phyloP scores from a whole-genome alignment of 305 asterid species.

The Rubia peregrina region DNA sequence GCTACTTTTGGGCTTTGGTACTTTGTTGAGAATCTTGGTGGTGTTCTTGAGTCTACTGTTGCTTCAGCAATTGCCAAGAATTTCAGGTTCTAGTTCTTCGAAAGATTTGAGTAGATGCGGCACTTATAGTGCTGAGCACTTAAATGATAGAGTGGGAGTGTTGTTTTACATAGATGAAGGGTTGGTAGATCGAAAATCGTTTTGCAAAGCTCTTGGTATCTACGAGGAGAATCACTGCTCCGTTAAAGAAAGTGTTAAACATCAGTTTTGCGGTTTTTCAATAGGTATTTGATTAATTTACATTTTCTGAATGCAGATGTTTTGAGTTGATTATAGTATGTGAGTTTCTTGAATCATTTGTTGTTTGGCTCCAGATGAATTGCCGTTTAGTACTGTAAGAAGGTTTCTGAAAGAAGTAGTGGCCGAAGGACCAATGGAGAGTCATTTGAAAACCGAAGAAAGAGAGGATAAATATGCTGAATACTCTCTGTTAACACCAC shows the following conservation, averaged over 20 bases:
- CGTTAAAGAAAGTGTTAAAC: slow-evolving; percentile 23
- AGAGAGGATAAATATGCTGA: slow-evolving; percentile 30
- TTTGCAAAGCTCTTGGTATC: slow-evolving; percentile 48
- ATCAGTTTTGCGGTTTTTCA: slow-evolving; percentile 33
- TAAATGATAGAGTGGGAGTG: slow-evolving; percentile 32
- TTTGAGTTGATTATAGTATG: slow-evolving; percentile 8
- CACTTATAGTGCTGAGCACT: slow-evolving; percentile 33
- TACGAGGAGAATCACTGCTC: slow-evolving; percentile 39
- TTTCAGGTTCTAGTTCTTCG: slow-evolving; percentile 39
- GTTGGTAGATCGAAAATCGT: slow-evolving; percentile 47
- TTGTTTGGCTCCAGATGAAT: slow-evolving; percentile 39
- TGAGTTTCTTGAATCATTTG: not conserved
- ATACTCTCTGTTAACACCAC: slow-evolving; percentile 32
- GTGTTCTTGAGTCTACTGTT: slow-evolving; percentile 28
- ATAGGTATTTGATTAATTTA: slow-evolving; percentile 41
- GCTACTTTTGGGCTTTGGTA: slow-evolving; percentile 25
- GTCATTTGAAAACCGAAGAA: slow-evolving; percentile 20
- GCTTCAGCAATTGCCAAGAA: slow-evolving; percentile 35
- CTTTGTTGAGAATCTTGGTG: slow-evolving; percentile 31
- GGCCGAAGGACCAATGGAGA: slow-evolving; percentile 35
- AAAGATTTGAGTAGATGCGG: slow-evolving; percentile 45
- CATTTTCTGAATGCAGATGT: slow-evolving; percentile 6
- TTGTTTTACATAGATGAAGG: slow-evolving; percentile 51
- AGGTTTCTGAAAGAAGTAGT: slow-evolving; percentile 35
- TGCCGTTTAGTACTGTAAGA: slow-evolving; percentile 40